A percentile compares a stretch with the other conserved stretches of the same genome.
These are phyloP conservation scores for Parathielavia appendiculata DNA, from an alignment of 495 filamentous ascomycete species.

Conservation along the genomic window DNA sequence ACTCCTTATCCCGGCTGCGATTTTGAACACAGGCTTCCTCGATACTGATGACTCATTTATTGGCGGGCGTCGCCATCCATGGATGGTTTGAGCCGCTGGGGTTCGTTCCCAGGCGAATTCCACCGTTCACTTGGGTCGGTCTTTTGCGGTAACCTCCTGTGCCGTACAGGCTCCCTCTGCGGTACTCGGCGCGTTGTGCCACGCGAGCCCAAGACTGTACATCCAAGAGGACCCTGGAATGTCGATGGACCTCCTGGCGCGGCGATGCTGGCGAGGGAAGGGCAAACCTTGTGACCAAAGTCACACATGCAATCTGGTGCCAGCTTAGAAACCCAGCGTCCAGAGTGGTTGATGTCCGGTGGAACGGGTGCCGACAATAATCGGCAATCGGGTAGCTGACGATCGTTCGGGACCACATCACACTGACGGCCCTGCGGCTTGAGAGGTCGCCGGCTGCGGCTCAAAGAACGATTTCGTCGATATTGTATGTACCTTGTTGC, in stretches of 20 bases:
- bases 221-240: too few species aligned
- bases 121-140: neutral
- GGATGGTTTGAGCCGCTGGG: neutral
- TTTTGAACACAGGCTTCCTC: neutral
- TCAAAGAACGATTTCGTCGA: neutral
- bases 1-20: neutral
- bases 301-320: too few species aligned
- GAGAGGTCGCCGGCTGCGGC: neutral
- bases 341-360: neutral
- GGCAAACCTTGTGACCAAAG: too few species aligned
- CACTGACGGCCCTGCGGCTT: neutral
- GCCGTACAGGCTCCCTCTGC: neutral
- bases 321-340: neutral
- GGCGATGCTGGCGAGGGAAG: too few species aligned
- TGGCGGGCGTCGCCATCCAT: too few species aligned
- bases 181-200: neutral
- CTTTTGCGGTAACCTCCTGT: neutral
- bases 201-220: too few species aligned
- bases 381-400: neutral
- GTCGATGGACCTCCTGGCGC: too few species aligned
- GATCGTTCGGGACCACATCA: neutral
- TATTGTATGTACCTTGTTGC: conserved; percentile 1
- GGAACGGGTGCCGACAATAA: neutral
- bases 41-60: neutral
- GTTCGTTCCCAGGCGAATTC: neutral